Percentiles rank a stretch among this genome's conserved stretches.
Conservation (phyloP, 2,329 filamentous ascomycete genomes). For the Tolypocladium capitatum region DNA sequence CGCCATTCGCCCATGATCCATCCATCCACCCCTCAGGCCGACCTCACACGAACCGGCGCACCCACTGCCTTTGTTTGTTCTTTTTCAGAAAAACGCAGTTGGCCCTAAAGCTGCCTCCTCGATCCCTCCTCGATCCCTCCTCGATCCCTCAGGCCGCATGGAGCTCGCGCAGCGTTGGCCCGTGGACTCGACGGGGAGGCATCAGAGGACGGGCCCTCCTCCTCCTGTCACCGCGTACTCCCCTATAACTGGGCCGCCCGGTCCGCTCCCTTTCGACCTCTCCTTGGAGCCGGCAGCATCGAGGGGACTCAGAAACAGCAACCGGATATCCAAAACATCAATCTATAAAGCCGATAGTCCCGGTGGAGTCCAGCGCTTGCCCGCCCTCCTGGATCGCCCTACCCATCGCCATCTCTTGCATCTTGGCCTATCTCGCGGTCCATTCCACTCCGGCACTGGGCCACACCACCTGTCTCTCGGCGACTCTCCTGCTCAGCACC, state of each 20-base stretch:
- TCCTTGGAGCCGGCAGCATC: conserved; percentile 4
- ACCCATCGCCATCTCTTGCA: conserved; percentile 14
- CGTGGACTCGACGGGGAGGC: neutral
- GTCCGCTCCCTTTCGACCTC: conserved; percentile 5
- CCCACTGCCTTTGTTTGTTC: neutral
- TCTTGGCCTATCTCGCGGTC: conserved; percentile 10
- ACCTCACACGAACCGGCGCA: no score
- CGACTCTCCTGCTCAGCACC: conserved; percentile 14
- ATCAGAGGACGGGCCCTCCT: neutral
- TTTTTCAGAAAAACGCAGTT: neutral
- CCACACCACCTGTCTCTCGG: conserved; percentile 21
- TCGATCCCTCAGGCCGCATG: neutral
- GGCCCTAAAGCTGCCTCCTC: neutral
- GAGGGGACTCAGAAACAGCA: conserved; percentile 9
- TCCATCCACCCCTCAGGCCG: no score
- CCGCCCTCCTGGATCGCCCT: conserved; percentile 8
- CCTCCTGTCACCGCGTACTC: neutral
- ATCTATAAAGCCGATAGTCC: conserved; percentile 11
- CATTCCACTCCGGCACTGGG: conserved; percentile 20
- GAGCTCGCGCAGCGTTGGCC: neutral
- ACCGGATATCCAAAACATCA: conserved; percentile 12
- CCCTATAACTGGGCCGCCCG: conserved; percentile 6
- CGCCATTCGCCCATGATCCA: neutral
- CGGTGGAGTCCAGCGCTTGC: conserved; percentile 8
- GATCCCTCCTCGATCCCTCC: no score